Percentiles rank a stretch among this genome's conserved stretches.
Conservation (phyloP, 345 rosid genomes). For the Nephelium lappaceum region DNA sequence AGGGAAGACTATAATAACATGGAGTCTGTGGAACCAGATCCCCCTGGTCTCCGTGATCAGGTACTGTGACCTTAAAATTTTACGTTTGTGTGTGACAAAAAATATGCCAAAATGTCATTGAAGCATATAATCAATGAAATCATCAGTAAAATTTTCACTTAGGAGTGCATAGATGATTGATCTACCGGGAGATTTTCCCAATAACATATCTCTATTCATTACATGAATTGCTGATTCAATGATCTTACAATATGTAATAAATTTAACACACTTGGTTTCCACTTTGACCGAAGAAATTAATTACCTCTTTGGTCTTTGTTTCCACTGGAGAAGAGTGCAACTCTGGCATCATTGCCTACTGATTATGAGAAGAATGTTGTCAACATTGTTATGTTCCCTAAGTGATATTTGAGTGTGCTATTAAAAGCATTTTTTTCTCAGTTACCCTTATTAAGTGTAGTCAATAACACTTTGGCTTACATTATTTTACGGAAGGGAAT, state of each 20-base stretch:
- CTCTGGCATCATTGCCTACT: background rate
- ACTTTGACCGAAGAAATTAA: background rate
- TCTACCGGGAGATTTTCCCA: background rate
- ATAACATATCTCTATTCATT: background rate
- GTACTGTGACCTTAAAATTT: conserved; percentile 36
- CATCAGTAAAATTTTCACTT: background rate
- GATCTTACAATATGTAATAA: background rate
- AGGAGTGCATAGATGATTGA: background rate
- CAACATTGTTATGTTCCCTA: background rate
- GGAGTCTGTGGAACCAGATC: conserved; percentile 73
- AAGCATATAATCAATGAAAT: background rate
- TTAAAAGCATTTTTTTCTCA: too few relatives aligned
- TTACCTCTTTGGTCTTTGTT: too few relatives aligned
- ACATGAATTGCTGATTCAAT: background rate
- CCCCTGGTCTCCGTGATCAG: conserved; percentile 78
- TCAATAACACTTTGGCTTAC: background rate
- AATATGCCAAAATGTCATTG: background rate
- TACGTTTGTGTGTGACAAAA: background rate
- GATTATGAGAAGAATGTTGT: background rate
- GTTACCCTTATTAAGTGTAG: background rate
- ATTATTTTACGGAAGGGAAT: background rate
- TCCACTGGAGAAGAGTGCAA: background rate
- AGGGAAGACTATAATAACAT: conserved; percentile 56
- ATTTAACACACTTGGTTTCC: background rate
- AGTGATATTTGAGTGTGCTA: background rate